These are phyloP conservation scores for Kazachstania sp. DNA, from an alignment of 1,139 yeast species.

Conservation along the genomic window DNA sequence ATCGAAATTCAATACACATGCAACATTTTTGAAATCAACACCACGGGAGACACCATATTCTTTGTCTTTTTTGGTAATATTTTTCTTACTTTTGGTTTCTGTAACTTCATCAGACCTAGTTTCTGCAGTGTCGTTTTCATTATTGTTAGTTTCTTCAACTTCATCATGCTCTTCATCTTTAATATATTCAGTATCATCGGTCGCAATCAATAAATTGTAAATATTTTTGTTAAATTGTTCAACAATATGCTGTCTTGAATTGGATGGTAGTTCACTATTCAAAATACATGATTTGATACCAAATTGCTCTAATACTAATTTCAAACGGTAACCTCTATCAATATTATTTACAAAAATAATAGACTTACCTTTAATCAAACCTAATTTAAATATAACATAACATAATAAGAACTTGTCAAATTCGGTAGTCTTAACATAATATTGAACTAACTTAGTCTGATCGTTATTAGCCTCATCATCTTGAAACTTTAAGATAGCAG, in stretches of 20 bases:
- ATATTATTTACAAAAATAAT: slow-evolving; percentile 85
- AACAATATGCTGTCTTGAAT: slow-evolving; percentile 88
- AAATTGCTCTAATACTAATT: slow-evolving; percentile 86
- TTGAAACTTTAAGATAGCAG: slow-evolving; percentile 72
- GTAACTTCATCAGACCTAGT: slow-evolving; percentile 12
- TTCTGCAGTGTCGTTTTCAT: no score
- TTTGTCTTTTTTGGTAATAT: slow-evolving; percentile 43
- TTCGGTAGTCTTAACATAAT: slow-evolving; percentile 78
- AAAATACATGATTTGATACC: slow-evolving; percentile 84
- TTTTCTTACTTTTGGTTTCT: slow-evolving; percentile 27
- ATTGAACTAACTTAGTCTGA: slow-evolving; percentile 63
- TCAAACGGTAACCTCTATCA: slow-evolving; percentile 90
- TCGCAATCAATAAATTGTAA: slow-evolving; percentile 81
- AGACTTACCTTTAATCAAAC: slow-evolving; percentile 84
- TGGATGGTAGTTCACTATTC: slow-evolving; percentile 87
- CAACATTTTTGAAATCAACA: slow-evolving; percentile 91
- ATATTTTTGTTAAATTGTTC: slow-evolving; percentile 91
- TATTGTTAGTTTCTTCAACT: slow-evolving; percentile 33
- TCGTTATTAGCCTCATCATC: slow-evolving; percentile 51
- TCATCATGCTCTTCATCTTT: slow-evolving; percentile 46
- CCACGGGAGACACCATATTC: slow-evolving; percentile 97
- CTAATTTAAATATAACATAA: slow-evolving; percentile 84
- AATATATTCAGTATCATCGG: slow-evolving; percentile 73
- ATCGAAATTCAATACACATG: slow-evolving; percentile 94
- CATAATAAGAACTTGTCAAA: slow-evolving; percentile 85